Evolutionary conservation across 495 filamentous ascomycete species (phyloP).

Genomic region (Copromyces sp.): DNA sequence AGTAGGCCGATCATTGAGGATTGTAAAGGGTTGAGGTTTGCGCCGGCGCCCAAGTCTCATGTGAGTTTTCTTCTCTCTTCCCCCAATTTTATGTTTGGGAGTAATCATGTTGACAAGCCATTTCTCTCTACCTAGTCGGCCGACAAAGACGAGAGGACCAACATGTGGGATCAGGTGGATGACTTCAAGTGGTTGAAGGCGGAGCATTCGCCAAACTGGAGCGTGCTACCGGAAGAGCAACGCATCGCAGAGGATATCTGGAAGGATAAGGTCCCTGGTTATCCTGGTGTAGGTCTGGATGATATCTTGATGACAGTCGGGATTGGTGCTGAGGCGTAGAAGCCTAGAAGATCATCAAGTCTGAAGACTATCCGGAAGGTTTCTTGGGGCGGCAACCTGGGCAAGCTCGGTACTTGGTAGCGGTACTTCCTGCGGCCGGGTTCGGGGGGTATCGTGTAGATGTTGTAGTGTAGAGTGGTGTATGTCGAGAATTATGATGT

Average conservation of each 20-base stretch:
- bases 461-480: not conserved
- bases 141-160: constrained; percentile 30
- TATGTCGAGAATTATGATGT: not conserved
- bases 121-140: constrained; percentile 12
- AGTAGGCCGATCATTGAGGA: constrained; percentile 92
- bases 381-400: not conserved
- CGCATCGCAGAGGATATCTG: constrained; percentile 56
- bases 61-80: constrained; percentile 35
- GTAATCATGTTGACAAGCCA: not conserved
- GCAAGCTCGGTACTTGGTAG: not conserved
- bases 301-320: constrained; percentile 57
- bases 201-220: constrained; percentile 84
- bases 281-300: constrained; percentile 49
- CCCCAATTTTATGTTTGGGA: not conserved
- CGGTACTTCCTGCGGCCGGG: not conserved
- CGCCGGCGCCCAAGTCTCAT: constrained; percentile 57
- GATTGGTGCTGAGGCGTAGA: constrained; percentile 16
- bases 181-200: constrained; percentile 96
- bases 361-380: not conserved
- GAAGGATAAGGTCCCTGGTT: constrained; percentile 57
- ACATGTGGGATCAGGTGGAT: constrained; percentile 82
- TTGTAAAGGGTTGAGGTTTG: constrained; percentile 68
- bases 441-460: not conserved
- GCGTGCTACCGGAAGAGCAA: constrained; percentile 49
- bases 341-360: not conserved